These are phyloP conservation scores for Nicotiana paniculata DNA, from an alignment of 257 asterid genomes.

Conservation along the genomic window DNA sequence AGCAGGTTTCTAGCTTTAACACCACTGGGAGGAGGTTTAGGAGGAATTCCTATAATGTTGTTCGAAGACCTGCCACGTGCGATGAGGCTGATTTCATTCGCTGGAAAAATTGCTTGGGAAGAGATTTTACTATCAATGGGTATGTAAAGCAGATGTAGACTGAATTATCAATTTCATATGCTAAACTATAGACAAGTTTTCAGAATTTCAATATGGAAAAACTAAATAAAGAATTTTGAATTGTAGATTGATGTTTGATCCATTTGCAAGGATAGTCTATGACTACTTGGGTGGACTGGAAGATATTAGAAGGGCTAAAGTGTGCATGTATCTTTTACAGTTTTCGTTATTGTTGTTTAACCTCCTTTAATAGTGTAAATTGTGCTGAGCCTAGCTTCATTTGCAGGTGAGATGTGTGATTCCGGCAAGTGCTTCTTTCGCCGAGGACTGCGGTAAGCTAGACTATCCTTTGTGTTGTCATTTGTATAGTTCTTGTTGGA, in stretches of 20 bases:
- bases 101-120: conserved; percentile 27
- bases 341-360: not conserved
- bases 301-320: conserved; percentile 32
- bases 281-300: conserved; percentile 31
- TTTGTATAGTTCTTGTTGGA: not conserved
- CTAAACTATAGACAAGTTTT: not conserved
- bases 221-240: not conserved
- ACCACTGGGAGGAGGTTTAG: conserved; percentile 16
- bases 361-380: not conserved
- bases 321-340: conserved; percentile 22
- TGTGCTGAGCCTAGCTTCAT: not conserved
- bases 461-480: not conserved
- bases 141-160: not conserved
- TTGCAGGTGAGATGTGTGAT: conserved; percentile 25
- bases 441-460: conserved; percentile 26
- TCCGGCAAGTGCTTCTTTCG: conserved; percentile 25
- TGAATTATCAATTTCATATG: not conserved
- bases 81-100: conserved; percentile 20
- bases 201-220: not conserved
- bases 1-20: conserved; percentile 30
- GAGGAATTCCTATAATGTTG: conserved; percentile 1
- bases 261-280: conserved; percentile 24
- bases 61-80: conserved; percentile 18
- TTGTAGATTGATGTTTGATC: conserved; percentile 33
- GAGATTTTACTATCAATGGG: conserved; percentile 34